Evolutionary conservation across 192 early-diverging fungal genomes (phyloP).

Genomic region (Coemansia sp.): DNA sequence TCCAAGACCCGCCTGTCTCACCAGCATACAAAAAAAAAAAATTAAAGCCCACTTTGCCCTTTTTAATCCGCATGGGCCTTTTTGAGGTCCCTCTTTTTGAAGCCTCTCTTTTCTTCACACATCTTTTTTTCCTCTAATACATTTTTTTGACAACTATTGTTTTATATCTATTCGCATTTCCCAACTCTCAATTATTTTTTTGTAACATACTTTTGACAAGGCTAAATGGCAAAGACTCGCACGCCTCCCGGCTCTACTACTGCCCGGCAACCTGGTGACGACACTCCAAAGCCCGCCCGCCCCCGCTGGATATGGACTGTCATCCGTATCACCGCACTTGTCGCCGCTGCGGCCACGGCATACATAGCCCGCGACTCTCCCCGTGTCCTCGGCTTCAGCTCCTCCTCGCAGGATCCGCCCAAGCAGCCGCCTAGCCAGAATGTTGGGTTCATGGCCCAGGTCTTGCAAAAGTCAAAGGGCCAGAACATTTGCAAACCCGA

Average conservation of each 20-base stretch:
- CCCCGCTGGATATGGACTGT: slow-evolving; percentile 38
- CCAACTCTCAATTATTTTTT: not conserved
- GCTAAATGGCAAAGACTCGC: slow-evolving; percentile 42
- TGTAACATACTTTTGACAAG: not conserved
- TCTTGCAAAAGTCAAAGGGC: slow-evolving; percentile 56
- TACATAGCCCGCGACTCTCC: slow-evolving; percentile 53
- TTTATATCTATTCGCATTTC: not conserved
- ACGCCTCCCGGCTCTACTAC: slow-evolving; percentile 13
- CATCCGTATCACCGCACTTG: slow-evolving; percentile 36
- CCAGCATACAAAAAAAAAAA: not conserved
- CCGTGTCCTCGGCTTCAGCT: slow-evolving; percentile 35
- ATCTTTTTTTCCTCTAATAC: not conserved
- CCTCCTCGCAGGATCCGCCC: slow-evolving; percentile 4
- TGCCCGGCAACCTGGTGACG: not conserved
- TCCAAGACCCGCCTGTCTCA: slow-evolving; percentile 13
- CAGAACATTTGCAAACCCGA: slow-evolving; percentile 62
- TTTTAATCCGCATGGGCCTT: slow-evolving; percentile 6
- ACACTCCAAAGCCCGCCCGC: not conserved
- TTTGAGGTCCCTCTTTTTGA: slow-evolving; percentile 4
- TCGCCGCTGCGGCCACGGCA: slow-evolving; percentile 39
- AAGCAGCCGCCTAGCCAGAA: slow-evolving; percentile 42
- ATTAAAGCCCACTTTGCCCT: not conserved
- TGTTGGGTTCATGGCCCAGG: slow-evolving; percentile 58
- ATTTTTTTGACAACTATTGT: not conserved
- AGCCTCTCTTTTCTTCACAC: not conserved